A percentile compares a stretch with the other conserved stretches of the same genome.
These are phyloP conservation scores for Daldinia caldariorum DNA, from an alignment of 495 filamentous ascomycete species.

Conservation along the genomic window DNA sequence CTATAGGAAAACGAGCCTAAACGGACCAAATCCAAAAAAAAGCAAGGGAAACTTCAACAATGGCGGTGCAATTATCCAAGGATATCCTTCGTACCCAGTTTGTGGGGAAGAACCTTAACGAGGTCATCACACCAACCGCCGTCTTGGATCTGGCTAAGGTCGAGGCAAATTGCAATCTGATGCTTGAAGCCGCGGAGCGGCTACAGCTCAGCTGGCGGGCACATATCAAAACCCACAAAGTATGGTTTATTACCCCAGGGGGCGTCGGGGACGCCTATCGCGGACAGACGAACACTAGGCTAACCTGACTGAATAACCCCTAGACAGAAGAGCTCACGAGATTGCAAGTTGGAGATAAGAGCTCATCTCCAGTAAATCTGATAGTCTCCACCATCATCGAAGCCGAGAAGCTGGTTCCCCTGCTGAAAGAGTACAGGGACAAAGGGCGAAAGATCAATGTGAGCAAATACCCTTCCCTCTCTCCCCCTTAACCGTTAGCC, in stretches of 20 bases:
- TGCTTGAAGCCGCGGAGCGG: slow-evolving; percentile 69
- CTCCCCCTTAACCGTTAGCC: slow-evolving; percentile 7
- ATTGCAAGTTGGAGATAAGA: slow-evolving; percentile 72
- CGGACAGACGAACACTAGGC: not conserved
- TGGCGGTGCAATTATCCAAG: slow-evolving; percentile 48
- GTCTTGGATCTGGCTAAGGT: slow-evolving; percentile 76
- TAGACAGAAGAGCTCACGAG: slow-evolving; percentile 77
- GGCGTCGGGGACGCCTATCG: not conserved
- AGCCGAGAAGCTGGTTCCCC: slow-evolving; percentile 72
- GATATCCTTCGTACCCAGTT: slow-evolving; percentile 59
- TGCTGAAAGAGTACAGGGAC: slow-evolving; percentile 66
- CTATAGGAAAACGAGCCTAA: not conserved
- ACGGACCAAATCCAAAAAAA: not conserved
- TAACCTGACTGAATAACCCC: slow-evolving; percentile 22
- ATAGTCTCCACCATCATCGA: slow-evolving; percentile 83
- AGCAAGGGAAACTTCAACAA: slow-evolving; percentile 18
- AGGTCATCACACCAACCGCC: slow-evolving; percentile 72
- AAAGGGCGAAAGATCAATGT: slow-evolving; percentile 66
- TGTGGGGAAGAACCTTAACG: slow-evolving; percentile 68
- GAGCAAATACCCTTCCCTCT: slow-evolving; percentile 27
- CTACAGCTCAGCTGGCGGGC: slow-evolving; percentile 76
- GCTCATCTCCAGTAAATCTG: slow-evolving; percentile 65
- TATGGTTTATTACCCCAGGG: slow-evolving; percentile 41
- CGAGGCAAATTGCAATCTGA: slow-evolving; percentile 73
- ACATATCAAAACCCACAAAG: slow-evolving; percentile 91